These are phyloP conservation scores for Ilex paraguariensis DNA, from an alignment of 305 asterid species.

Conservation along the genomic window DNA sequence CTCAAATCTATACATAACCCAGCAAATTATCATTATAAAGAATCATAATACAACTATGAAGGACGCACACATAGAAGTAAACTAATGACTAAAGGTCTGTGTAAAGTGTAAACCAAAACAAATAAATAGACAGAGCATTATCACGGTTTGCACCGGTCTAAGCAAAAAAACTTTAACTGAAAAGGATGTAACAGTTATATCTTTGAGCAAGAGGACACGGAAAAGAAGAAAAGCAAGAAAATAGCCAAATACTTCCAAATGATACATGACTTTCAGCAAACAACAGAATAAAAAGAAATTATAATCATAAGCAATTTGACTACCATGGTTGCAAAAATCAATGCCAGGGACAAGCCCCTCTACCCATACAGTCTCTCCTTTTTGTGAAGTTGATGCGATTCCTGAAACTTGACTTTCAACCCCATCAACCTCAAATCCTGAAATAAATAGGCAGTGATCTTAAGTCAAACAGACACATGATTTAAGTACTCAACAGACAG, in stretches of 20 bases:
- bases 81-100: too few species aligned
- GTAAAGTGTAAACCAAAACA: too few species aligned
- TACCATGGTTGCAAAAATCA: slow-evolving; percentile 99
- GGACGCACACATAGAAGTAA: too few species aligned
- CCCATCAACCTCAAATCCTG: slow-evolving; percentile 11
- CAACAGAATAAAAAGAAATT: background rate
- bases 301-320: slow-evolving; percentile 2
- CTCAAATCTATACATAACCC: too few species aligned
- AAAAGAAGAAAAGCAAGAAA: background rate
- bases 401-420: slow-evolving; percentile 39
- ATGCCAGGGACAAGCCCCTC: slow-evolving; percentile 99
- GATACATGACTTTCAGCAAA: background rate
- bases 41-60: too few species aligned
- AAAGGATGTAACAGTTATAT: too few species aligned
- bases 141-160: too few species aligned
- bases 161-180: too few species aligned
- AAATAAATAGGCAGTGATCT: slow-evolving; percentile 4
- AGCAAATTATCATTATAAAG: too few species aligned
- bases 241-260: background rate
- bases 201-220: background rate
- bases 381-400: slow-evolving; percentile 31
- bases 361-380: slow-evolving; percentile 62
- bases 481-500: slow-evolving; percentile 12
- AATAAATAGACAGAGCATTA: too few species aligned
- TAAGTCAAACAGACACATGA: slow-evolving; percentile 10